Percentiles rank a stretch among this genome's conserved stretches.
Conservation (phyloP, 345 rosid genomes). For the Eucalyptus tenuipes region DNA sequence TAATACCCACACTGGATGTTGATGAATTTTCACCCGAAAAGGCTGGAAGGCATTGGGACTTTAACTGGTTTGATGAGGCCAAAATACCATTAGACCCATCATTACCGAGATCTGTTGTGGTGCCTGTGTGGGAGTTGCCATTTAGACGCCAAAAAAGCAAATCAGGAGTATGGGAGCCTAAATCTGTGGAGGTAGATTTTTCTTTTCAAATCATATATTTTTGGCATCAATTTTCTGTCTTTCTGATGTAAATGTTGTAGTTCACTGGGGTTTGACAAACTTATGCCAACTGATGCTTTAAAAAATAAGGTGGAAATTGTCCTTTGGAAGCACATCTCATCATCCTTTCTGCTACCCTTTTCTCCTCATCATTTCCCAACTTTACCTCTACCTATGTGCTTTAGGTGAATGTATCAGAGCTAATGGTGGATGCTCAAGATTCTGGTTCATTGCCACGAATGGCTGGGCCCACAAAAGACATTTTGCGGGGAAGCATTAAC, state of each 20-base stretch:
- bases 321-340: neutral
- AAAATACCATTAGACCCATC: conserved; percentile 72
- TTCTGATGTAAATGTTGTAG: neutral
- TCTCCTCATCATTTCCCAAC: conserved; percentile 1
- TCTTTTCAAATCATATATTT: neutral
- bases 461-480: conserved; percentile 61
- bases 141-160: conserved; percentile 39
- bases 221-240: neutral
- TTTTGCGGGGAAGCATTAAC: conserved; percentile 78
- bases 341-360: neutral
- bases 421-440: conserved; percentile 53
- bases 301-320: neutral
- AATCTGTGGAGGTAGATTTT: conserved; percentile 1
- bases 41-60: conserved; percentile 81
- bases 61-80: conserved; percentile 85
- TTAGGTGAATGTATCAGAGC: conserved; percentile 84
- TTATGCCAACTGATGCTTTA: neutral
- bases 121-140: conserved; percentile 87
- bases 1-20: conserved; percentile 54
- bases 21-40: conserved; percentile 68
- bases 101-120: conserved; percentile 51
- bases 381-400: neutral
- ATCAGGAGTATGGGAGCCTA: conserved; percentile 22
- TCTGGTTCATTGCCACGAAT: conserved; percentile 49
- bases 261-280: neutral